Percentiles rank a stretch among this genome's conserved stretches.
Evolutionary conservation across 495 filamentous ascomycete genomes (phyloP).

Genomic region (Acidiella bohemica): DNA sequence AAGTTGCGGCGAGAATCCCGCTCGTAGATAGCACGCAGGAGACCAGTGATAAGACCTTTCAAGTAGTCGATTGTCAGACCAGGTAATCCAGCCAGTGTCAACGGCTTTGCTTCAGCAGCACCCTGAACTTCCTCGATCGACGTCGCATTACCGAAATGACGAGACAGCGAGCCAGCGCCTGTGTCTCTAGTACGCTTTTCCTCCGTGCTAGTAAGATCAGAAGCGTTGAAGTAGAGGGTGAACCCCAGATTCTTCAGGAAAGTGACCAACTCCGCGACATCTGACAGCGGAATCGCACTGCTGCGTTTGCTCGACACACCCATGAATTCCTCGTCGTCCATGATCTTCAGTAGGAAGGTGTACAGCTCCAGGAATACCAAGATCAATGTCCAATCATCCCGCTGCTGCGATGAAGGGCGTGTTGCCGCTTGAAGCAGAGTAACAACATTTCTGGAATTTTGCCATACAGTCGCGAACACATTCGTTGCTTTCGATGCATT

Average conservation of each 20-base stretch:
- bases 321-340: constrained; percentile 77
- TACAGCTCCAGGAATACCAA: constrained; percentile 90
- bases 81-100: constrained; percentile 40
- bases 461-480: constrained; percentile 51
- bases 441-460: constrained; percentile 45
- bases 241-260: constrained; percentile 94
- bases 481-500: constrained; percentile 51
- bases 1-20: constrained; percentile 84
- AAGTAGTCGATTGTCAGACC: constrained; percentile 70
- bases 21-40: constrained; percentile 81
- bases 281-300: constrained; percentile 54
- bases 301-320: constrained; percentile 39
- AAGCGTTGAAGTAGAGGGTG: constrained; percentile 71
- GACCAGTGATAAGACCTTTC: constrained; percentile 64
- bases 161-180: constrained; percentile 31
- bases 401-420: constrained; percentile 22
- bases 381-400: constrained; percentile 77
- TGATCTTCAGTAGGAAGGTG: constrained; percentile 77
- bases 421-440: constrained; percentile 37
- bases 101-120: constrained; percentile 13
- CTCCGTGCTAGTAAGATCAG: constrained; percentile 38
- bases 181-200: neutral
- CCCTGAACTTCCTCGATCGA: constrained; percentile 11
- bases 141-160: constrained; percentile 37
- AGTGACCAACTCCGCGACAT: constrained; percentile 58